Conservation (phyloP, 306 rosid genomes). For the Nissolia schottii region DNA sequence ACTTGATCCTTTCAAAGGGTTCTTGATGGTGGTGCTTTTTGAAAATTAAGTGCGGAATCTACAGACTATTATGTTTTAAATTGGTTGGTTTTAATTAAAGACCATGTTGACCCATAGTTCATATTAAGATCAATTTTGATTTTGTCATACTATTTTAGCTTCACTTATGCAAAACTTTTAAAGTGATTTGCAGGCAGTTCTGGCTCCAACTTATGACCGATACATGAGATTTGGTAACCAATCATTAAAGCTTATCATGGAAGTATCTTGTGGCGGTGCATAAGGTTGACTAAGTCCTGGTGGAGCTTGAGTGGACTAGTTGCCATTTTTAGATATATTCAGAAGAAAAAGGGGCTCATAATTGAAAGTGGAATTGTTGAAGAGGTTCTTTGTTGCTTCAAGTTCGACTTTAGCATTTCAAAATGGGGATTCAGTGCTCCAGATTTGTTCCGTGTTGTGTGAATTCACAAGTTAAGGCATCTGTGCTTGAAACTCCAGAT, state of each 20-base stretch:
- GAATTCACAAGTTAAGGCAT: slow-evolving; percentile 76
- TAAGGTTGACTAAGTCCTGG: slow-evolving; percentile 13
- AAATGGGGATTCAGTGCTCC: slow-evolving; percentile 74
- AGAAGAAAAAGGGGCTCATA: background rate
- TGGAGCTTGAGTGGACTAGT: slow-evolving; percentile 21
- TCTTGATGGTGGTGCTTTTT: slow-evolving; percentile 5
- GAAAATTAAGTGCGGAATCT: slow-evolving; percentile 16
- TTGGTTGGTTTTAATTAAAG: slow-evolving; percentile 1
- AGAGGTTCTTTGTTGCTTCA: slow-evolving; percentile 14
- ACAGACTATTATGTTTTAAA: slow-evolving; percentile 13
- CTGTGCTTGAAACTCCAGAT: slow-evolving; percentile 61
- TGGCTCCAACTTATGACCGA: slow-evolving; percentile 8
- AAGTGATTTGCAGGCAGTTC: slow-evolving; percentile 23
- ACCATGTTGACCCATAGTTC: background rate
- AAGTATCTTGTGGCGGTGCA: slow-evolving; percentile 4
- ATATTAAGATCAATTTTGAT: background rate
- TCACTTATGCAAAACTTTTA: slow-evolving; percentile 4
- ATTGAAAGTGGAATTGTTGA: slow-evolving; percentile 37
- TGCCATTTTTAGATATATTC: slow-evolving; percentile 25
- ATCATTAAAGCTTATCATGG: slow-evolving; percentile 9
- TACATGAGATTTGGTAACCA: background rate
- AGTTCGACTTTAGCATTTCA: slow-evolving; percentile 25
- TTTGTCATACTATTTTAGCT: slow-evolving; percentile 13
- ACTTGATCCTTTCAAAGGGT: slow-evolving; percentile 2
- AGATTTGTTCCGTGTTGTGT: slow-evolving; percentile 59